A percentile compares a stretch with the other conserved stretches of the same genome.
Conservation (phyloP, 225 moss, liverwort and hornwort genomes). For the Takakia lepidozioides region DNA sequence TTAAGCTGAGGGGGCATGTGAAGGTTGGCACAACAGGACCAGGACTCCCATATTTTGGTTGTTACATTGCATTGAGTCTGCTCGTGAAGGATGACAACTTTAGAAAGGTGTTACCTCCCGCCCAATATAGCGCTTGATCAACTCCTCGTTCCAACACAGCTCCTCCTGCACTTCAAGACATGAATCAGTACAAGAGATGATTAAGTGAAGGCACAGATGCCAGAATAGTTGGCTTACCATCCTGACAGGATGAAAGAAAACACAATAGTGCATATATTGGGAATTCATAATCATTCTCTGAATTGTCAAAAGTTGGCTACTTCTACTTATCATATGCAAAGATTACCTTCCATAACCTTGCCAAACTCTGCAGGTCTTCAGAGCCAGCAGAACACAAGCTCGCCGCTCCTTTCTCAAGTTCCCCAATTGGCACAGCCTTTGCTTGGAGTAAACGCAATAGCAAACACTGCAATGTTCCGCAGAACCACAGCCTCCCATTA, state of each 20-base stretch:
- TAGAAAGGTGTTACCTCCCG: conserved; percentile 56
- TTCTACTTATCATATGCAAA: conserved; percentile 5
- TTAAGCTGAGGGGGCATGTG: too few species aligned
- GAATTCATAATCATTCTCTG: too few species aligned
- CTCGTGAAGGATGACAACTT: too few species aligned
- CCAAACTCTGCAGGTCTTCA: conserved; percentile 34
- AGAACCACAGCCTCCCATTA: background rate
- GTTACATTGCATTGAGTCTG: too few species aligned
- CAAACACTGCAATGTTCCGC: conserved; percentile 59
- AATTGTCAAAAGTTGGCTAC: too few species aligned
- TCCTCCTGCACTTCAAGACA: conserved; percentile 57
- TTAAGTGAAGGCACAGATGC: too few species aligned
- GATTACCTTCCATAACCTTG: conserved; percentile 42
- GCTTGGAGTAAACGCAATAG: conserved; percentile 68
- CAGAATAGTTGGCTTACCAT: too few species aligned
- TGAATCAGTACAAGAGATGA: too few species aligned
- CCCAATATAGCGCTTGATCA: conserved; percentile 67
- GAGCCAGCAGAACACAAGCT: conserved; percentile 31
- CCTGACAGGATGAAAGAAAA: too few species aligned
- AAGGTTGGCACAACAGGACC: too few species aligned
- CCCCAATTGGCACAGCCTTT: conserved; percentile 28
- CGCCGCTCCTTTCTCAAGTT: conserved; percentile 25
- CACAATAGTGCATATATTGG: too few species aligned
- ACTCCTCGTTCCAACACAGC: conserved; percentile 65
- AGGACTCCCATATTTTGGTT: too few species aligned